phyloP scores from a whole-genome alignment of 2,329 filamentous ascomycete genomes.

The Zasmidium citrigriseum region DNA sequence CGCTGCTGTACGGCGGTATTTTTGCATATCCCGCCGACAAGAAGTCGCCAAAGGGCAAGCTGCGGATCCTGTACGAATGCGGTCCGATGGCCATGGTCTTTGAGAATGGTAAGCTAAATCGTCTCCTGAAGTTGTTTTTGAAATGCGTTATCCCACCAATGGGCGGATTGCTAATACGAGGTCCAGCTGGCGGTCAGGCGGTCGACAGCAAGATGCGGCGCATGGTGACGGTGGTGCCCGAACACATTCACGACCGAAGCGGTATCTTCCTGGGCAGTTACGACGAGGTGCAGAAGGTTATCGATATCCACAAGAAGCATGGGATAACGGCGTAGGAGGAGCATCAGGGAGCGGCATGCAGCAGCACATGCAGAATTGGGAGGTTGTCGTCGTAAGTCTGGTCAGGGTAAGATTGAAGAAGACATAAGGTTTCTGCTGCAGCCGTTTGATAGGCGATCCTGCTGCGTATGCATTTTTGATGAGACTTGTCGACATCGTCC shows the following conservation, averaged over 20 bases:
- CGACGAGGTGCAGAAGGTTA: constrained; percentile 95
- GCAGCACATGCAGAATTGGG: too few relatives aligned
- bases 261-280: constrained; percentile 96
- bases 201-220: constrained; percentile 87
- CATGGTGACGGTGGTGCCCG: constrained; percentile 85
- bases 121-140: not conserved
- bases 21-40: constrained; percentile 98
- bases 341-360: not conserved
- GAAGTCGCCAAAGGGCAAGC: constrained; percentile 98
- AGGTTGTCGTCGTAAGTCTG: not conserved
- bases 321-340: constrained; percentile 26
- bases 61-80: constrained; percentile 96
- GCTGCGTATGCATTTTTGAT: not conserved
- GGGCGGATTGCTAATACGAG: constrained; percentile 21
- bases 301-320: constrained; percentile 71
- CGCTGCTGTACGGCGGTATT: constrained; percentile 90
- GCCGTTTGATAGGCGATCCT: not conserved
- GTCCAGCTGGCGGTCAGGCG: constrained; percentile 81
- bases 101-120: constrained; percentile 80
- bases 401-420: not conserved
- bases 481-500: too few relatives aligned
- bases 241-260: constrained; percentile 91
- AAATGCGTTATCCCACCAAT: not conserved
- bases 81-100: constrained; percentile 99
- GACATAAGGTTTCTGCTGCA: not conserved